Percentiles rank a stretch among this genome's conserved stretches.
phyloP scores from a whole-genome alignment of 441 rosid genomes.

The Isatis lusitanica region DNA sequence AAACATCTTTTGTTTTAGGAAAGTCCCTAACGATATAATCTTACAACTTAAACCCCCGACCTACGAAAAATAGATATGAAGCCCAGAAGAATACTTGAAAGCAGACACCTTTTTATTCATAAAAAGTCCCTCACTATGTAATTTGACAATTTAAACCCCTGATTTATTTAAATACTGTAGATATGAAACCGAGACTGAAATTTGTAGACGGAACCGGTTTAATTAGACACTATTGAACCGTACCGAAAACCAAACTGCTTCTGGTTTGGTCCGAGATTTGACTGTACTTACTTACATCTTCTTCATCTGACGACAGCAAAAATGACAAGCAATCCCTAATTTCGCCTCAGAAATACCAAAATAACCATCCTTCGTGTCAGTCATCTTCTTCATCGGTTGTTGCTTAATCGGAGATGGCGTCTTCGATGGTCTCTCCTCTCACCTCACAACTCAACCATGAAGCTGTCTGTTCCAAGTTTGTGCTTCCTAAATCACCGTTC shows the following conservation, averaged over 20 bases:
- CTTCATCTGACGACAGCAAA: constrained; percentile 35
- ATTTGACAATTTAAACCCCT: neutral
- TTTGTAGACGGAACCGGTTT: constrained; percentile 11
- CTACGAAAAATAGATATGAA: neutral
- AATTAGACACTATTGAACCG: neutral
- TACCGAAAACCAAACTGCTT: neutral
- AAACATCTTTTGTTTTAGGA: neutral
- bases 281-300: constrained; percentile 11
- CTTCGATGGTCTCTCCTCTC: constrained; percentile 50
- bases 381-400: constrained; percentile 7
- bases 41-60: neutral
- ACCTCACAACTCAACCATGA: constrained; percentile 47
- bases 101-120: neutral
- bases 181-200: neutral
- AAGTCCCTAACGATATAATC: neutral
- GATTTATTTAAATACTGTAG: neutral
- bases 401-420: constrained; percentile 46
- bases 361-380: neutral
- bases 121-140: neutral
- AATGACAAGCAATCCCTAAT: constrained; percentile 37
- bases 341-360: constrained; percentile 20
- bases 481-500: constrained; percentile 48
- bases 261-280: constrained; percentile 12
- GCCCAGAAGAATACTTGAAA: neutral
- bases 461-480: constrained; percentile 26